Evolutionary conservation across 106 monocot genomes (phyloP).

Genomic region (Phalaenopsis aphrodite): DNA sequence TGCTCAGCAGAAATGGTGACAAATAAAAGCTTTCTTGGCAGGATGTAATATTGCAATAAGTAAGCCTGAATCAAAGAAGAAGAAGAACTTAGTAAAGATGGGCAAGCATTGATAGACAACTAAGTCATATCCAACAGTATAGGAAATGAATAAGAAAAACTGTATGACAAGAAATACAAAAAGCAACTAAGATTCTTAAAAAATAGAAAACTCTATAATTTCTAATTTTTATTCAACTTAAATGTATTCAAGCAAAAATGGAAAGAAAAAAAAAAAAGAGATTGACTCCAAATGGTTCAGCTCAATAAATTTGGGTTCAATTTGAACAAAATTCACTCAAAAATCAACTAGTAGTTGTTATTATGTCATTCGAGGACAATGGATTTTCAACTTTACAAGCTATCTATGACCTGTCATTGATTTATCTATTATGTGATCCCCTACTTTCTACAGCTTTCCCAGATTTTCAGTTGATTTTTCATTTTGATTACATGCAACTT

Average conservation of each 20-base stretch:
- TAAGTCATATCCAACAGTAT: neutral
- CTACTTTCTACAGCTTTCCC: too few species aligned
- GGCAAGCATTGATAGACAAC: neutral
- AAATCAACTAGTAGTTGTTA: neutral
- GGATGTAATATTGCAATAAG: neutral
- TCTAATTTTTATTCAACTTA: too few species aligned
- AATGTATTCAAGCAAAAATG: too few species aligned
- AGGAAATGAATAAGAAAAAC: neutral
- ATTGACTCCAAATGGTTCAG: neutral
- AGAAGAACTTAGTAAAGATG: neutral
- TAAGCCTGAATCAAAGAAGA: neutral
- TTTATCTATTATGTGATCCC: too few species aligned
- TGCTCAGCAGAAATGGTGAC: neutral
- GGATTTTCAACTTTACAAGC: too few species aligned
- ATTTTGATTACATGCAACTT: too few species aligned
- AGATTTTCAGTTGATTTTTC: too few species aligned
- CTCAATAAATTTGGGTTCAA: neutral
- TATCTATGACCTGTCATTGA: too few species aligned
- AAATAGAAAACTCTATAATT: neutral
- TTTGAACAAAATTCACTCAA: neutral
- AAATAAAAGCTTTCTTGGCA: neutral
- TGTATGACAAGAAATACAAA: neutral
- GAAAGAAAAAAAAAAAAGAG: neutral
- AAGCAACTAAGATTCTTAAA: neutral
- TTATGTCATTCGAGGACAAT: too few species aligned